These are phyloP conservation scores for Aspergillus wentii DNA, from an alignment of 495 filamentous ascomycete species.

Conservation along the genomic window DNA sequence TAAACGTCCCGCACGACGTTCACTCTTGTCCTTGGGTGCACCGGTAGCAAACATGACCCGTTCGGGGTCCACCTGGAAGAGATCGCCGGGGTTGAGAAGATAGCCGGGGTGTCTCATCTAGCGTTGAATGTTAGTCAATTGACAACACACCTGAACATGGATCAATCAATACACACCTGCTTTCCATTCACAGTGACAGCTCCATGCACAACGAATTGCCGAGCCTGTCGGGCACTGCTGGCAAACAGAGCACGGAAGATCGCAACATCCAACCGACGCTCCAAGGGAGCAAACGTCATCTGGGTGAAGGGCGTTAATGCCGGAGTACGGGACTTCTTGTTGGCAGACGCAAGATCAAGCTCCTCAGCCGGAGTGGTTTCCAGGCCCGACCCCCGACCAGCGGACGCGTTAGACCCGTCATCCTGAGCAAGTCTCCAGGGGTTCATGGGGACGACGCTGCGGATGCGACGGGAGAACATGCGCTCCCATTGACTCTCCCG, in stretches of 20 bases:
- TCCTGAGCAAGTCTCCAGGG: slow-evolving; percentile 63
- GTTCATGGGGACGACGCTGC: slow-evolving; percentile 82
- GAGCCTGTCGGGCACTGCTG: slow-evolving; percentile 87
- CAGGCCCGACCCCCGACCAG: slow-evolving; percentile 75
- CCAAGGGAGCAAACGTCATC: slow-evolving; percentile 88
- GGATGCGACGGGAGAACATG: slow-evolving; percentile 77
- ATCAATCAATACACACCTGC: slow-evolving; percentile 55
- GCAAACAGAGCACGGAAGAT: slow-evolving; percentile 92
- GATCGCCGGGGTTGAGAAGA: slow-evolving; percentile 92
- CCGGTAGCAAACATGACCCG: slow-evolving; percentile 86
- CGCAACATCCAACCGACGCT: slow-evolving; percentile 85
- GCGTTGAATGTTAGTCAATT: no score
- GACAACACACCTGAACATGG: no score
- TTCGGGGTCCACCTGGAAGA: slow-evolving; percentile 92
- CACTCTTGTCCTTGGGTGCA: slow-evolving; percentile 52
- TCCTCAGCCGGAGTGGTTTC: slow-evolving; percentile 16
- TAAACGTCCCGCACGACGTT: slow-evolving; percentile 38
- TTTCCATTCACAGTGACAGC: slow-evolving; percentile 94
- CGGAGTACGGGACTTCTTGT: no score
- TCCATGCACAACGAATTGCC: slow-evolving; percentile 91
- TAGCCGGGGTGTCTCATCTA: slow-evolving; percentile 93
- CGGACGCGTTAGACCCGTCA: slow-evolving; percentile 76
- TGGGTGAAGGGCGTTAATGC: slow-evolving; percentile 81
- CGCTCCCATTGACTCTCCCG: slow-evolving; percentile 84
- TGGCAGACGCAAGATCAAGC: slow-evolving; percentile 1